Percentiles rank a stretch among this genome's conserved stretches.
These are phyloP conservation scores for Phyllostachys edulis DNA, from an alignment of 176 grass and related monocot species.

Conservation along the genomic window DNA sequence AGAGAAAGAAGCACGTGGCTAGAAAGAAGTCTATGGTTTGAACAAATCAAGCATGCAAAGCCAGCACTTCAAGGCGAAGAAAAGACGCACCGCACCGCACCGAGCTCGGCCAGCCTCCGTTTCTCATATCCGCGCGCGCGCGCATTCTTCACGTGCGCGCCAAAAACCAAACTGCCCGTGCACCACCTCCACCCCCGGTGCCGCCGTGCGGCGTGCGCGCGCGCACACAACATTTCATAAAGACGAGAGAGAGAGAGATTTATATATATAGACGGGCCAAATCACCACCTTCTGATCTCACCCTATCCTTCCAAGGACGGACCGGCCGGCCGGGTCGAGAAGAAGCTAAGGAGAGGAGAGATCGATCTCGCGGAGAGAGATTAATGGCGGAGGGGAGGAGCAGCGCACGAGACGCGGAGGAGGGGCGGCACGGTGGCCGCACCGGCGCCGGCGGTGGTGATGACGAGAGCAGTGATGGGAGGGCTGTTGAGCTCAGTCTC, in stretches of 20 bases:
- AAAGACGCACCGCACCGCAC: neutral
- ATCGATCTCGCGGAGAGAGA: neutral
- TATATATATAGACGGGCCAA: neutral
- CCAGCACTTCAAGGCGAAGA: neutral
- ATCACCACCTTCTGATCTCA: neutral
- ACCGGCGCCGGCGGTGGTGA: neutral
- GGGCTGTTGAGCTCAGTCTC: slow-evolving; percentile 46
- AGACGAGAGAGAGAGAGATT: neutral
- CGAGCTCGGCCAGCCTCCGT: neutral
- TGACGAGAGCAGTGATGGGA: neutral
- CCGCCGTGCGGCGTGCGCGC: neutral
- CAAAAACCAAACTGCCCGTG: neutral
- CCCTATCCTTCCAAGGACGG: neutral
- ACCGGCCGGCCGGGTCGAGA: neutral
- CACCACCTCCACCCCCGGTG: neutral
- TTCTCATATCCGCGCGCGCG: neutral
- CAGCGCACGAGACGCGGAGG: neutral
- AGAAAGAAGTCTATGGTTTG: neutral
- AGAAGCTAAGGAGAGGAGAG: neutral
- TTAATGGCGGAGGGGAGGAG: slow-evolving; percentile 22
- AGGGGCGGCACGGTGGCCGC: neutral
- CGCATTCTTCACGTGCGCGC: slow-evolving; percentile 47
- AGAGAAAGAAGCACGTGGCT: neutral
- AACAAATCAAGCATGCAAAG: neutral
- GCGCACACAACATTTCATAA: neutral